A percentile compares a stretch with the other conserved stretches of the same genome.
Conservation (phyloP, 2,329 filamentous ascomycete species). For the Fusarium albidum region DNA sequence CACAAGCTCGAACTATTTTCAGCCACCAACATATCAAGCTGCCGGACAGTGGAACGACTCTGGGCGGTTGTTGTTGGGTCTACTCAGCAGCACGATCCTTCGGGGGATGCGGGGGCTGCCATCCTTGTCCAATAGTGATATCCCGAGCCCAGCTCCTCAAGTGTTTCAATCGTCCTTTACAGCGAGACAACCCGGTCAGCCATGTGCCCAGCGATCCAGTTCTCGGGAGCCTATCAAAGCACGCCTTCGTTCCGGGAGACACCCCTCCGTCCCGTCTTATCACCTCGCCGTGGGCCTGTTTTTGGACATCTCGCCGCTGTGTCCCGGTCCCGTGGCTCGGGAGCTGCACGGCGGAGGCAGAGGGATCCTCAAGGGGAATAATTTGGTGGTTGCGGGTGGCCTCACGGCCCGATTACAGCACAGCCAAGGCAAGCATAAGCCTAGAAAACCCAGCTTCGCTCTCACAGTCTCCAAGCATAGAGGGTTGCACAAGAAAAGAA, state of each 20-base stretch:
- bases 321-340: conserved; percentile 31
- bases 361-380: conserved; percentile 10
- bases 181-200: conserved; percentile 14
- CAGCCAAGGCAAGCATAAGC: conserved; percentile 8
- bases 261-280: conserved; percentile 2
- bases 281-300: conserved; percentile 9
- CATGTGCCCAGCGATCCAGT: conserved; percentile 17
- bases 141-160: conserved; percentile 1
- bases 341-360: conserved; percentile 25
- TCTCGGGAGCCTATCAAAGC: conserved; percentile 10
- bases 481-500: neutral
- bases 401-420: conserved; percentile 23
- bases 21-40: conserved; percentile 11
- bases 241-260: conserved; percentile 13
- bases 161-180: conserved; percentile 1
- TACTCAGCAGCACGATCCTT: neutral
- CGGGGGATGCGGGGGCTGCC: conserved; percentile 10
- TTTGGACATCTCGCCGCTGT: conserved; percentile 19
- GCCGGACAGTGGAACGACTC: neutral
- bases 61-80: neutral
- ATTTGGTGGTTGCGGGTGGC: conserved; percentile 8
- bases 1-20: conserved; percentile 10
- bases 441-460: neutral
- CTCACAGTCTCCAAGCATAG: neutral
- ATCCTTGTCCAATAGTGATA: neutral